Conservation (phyloP, 2,329 filamentous ascomycete species). For the Lecanicillium sp. region DNA sequence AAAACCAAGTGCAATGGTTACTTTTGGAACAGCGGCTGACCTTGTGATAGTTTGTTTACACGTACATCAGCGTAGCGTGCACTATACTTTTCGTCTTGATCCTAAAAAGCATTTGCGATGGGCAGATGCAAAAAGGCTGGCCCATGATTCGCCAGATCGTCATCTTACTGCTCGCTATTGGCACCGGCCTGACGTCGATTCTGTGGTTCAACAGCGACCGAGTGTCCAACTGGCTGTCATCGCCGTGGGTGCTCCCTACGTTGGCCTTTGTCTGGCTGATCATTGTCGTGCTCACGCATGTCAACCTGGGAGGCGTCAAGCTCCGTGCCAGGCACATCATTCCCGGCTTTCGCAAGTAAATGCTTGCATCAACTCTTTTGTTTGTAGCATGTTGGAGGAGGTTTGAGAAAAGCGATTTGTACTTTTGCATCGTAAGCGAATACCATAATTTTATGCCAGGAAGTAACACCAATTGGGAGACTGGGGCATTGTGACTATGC, state of each 20-base stretch:
- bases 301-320: constrained; percentile 16
- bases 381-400: too few relatives aligned
- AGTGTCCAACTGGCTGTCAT: constrained; percentile 20
- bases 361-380: too few relatives aligned
- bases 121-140: constrained; percentile 27
- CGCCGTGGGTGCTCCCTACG: constrained; percentile 28
- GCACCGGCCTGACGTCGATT: constrained; percentile 23
- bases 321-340: constrained; percentile 5
- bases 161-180: constrained; percentile 25
- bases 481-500: too few relatives aligned
- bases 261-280: constrained; percentile 30
- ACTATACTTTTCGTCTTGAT: constrained; percentile 27
- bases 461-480: too few relatives aligned
- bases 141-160: constrained; percentile 25
- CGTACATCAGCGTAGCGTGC: constrained; percentile 27
- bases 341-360: constrained; percentile 2
- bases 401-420: too few relatives aligned
- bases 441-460: too few relatives aligned
- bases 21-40: neutral
- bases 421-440: too few relatives aligned
- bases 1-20: neutral
- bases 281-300: constrained; percentile 28
- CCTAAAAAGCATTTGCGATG: constrained; percentile 26
- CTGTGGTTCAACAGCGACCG: constrained; percentile 20
- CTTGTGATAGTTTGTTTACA: constrained; percentile 27